Conservation (phyloP, 352 stramenopile genomes). For the Globisporangium parvum region DNA sequence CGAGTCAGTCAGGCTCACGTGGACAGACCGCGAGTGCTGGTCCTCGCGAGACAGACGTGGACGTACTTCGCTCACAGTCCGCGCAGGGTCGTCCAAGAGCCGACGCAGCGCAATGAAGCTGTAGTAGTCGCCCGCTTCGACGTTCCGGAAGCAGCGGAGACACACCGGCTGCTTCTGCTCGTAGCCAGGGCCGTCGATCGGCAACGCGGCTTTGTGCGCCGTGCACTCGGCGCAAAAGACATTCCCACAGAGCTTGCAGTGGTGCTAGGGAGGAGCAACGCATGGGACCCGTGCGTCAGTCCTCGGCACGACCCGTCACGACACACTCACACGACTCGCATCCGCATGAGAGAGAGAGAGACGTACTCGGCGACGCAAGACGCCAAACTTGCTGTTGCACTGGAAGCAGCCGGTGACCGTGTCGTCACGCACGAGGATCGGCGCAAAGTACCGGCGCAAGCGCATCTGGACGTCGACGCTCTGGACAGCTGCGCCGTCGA, state of each 20-base stretch:
- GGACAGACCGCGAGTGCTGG: no score
- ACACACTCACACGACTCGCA: background rate
- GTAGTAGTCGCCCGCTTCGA: slow-evolving; percentile 56
- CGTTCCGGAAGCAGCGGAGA: slow-evolving; percentile 68
- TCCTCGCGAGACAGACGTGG: no score
- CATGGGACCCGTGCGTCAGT: no score
- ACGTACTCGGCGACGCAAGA: slow-evolving; percentile 67
- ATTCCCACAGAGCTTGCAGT: slow-evolving; percentile 71
- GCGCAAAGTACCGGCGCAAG: slow-evolving; percentile 52
- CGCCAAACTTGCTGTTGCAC: slow-evolving; percentile 65
- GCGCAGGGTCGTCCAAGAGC: slow-evolving; percentile 39
- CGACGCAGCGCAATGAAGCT: slow-evolving; percentile 66
- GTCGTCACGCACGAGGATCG: slow-evolving; percentile 43
- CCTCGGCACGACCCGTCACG: background rate
- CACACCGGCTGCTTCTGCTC: slow-evolving; percentile 74
- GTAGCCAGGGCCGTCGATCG: slow-evolving; percentile 47
- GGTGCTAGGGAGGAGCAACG: slow-evolving; percentile 27
- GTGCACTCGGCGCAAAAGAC: slow-evolving; percentile 77
- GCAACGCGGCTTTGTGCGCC: slow-evolving; percentile 56
- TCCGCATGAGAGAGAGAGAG: no score
- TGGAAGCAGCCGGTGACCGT: slow-evolving; percentile 44
- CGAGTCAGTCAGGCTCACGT: no score
- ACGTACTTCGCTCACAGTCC: slow-evolving; percentile 30
- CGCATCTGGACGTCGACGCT: slow-evolving; percentile 28
- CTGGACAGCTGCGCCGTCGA: slow-evolving; percentile 7